These are phyloP conservation scores for Psilocybe azurescens DNA, from an alignment of 768 basidiomycete genomes.

Conservation along the genomic window DNA sequence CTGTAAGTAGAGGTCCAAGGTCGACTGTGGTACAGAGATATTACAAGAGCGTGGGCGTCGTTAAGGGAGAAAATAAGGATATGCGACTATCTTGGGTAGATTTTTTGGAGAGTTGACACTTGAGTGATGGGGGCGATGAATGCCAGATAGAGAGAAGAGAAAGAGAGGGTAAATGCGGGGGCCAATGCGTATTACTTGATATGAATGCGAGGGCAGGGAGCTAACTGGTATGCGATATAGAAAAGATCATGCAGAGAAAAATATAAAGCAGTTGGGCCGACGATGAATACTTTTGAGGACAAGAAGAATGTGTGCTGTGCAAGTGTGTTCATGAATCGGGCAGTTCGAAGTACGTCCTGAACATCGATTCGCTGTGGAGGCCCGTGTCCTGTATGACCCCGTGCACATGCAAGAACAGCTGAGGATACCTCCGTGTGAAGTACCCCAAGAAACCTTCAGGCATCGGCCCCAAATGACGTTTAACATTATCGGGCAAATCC, in stretches of 20 bases:
- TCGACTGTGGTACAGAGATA: not conserved
- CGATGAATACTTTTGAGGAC: constrained; percentile 4
- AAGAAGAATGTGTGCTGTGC: not conserved
- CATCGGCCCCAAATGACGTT: constrained; percentile 86
- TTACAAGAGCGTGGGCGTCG: not conserved
- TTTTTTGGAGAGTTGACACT: not conserved
- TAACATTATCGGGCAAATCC: constrained; percentile 92
- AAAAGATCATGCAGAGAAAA: not conserved
- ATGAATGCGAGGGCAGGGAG: not conserved
- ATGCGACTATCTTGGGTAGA: not conserved
- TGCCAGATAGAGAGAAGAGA: too few relatives aligned
- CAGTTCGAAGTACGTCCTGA: constrained; percentile 86
- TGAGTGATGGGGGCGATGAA: too few relatives aligned
- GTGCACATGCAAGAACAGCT: constrained; percentile 91
- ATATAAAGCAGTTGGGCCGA: not conserved
- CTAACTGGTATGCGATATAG: not conserved
- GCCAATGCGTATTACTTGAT: not conserved
- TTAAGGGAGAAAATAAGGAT: not conserved
- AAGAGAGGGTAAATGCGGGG: too few relatives aligned
- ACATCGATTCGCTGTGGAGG: constrained; percentile 88
- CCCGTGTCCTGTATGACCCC: constrained; percentile 74
- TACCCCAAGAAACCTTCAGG: constrained; percentile 92
- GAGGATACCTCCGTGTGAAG: constrained; percentile 93
- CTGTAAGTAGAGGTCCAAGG: not conserved
- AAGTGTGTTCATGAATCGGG: constrained; percentile 35